A percentile compares a stretch with the other conserved stretches of the same genome.
Conservation (phyloP, 495 filamentous ascomycete genomes). For the Elaphomyces granulatus region DNA sequence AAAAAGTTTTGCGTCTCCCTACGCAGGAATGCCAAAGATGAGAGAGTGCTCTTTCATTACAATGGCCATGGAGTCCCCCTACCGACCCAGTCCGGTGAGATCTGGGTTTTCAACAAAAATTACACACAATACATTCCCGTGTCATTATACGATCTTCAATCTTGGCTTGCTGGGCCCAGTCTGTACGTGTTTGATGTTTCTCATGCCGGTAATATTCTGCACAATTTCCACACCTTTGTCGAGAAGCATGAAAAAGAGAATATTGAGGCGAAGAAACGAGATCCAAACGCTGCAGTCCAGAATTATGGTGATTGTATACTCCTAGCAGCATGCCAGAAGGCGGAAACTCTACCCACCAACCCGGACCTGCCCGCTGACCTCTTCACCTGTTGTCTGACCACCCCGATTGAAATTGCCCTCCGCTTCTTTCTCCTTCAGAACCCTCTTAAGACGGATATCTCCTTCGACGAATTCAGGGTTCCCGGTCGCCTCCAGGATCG, state of each 20-base stretch:
- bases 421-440: slow-evolving; percentile 92
- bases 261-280: slow-evolving; percentile 49
- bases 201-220: slow-evolving; percentile 87
- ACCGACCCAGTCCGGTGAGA: slow-evolving; percentile 88
- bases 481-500: slow-evolving; percentile 81
- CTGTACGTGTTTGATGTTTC: slow-evolving; percentile 97
- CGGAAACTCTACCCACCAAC: slow-evolving; percentile 93
- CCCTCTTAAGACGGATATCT: slow-evolving; percentile 60
- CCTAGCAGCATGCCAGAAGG: slow-evolving; percentile 76
- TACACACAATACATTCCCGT: slow-evolving; percentile 99
- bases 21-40: slow-evolving; percentile 83
- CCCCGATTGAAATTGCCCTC: slow-evolving; percentile 91
- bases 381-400: slow-evolving; percentile 92
- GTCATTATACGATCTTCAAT: slow-evolving; percentile 87
- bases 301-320: slow-evolving; percentile 74
- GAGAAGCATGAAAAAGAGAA: slow-evolving; percentile 88
- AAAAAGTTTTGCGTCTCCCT: slow-evolving; percentile 88
- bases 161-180: slow-evolving; percentile 89
- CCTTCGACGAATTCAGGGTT: slow-evolving; percentile 60
- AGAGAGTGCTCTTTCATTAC: slow-evolving; percentile 91
- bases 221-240: slow-evolving; percentile 84
- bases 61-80: slow-evolving; percentile 98
- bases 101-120: slow-evolving; percentile 98
- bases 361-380: slow-evolving; percentile 87
- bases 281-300: slow-evolving; percentile 57